phyloP scores from a whole-genome alignment of 2,329 filamentous ascomycete species.

The Talaromyces rugulosus region DNA sequence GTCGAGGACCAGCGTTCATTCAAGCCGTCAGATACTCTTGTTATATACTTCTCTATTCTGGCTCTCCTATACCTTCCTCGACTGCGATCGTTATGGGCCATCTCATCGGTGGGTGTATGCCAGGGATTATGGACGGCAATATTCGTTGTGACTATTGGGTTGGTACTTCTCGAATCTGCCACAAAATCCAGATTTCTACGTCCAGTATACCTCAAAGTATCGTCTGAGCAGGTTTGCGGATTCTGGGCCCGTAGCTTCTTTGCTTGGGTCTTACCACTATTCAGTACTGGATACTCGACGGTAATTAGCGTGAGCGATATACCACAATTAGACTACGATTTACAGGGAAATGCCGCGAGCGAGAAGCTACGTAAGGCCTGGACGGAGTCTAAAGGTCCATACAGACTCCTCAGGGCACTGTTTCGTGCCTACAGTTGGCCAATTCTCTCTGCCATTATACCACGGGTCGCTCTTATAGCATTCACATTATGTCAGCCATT shows the following conservation, averaged over 20 bases:
- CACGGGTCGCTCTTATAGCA: slow-evolving; percentile 28
- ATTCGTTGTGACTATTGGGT: slow-evolving; percentile 36
- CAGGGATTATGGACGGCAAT: slow-evolving; percentile 36
- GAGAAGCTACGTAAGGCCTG: slow-evolving; percentile 22
- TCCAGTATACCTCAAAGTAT: slow-evolving; percentile 14
- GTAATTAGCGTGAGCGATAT: slow-evolving; percentile 38
- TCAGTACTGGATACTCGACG: slow-evolving; percentile 44
- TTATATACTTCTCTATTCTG: slow-evolving; percentile 39
- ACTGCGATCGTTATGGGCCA: slow-evolving; percentile 35
- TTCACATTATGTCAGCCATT: slow-evolving; percentile 36
- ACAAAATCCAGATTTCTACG: slow-evolving; percentile 37
- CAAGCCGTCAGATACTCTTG: slow-evolving; percentile 23
- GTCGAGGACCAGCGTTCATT: slow-evolving; percentile 24
- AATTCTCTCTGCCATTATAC: slow-evolving; percentile 28
- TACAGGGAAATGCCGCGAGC: slow-evolving; percentile 32
- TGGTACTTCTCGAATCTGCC: slow-evolving; percentile 37
- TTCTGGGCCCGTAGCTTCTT: slow-evolving; percentile 43
- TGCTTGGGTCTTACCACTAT: slow-evolving; percentile 46
- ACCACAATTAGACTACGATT: slow-evolving; percentile 41
- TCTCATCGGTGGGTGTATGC: slow-evolving; percentile 20
- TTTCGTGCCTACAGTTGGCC: slow-evolving; percentile 29
- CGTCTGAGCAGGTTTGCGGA: slow-evolving; percentile 42
- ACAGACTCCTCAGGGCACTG: slow-evolving; percentile 25
- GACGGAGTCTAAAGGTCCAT: slow-evolving; percentile 27
- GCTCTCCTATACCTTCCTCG: slow-evolving; percentile 37